These are phyloP conservation scores for Malus orientalis DNA, from an alignment of 306 rosid genomes.

Conservation along the genomic window DNA sequence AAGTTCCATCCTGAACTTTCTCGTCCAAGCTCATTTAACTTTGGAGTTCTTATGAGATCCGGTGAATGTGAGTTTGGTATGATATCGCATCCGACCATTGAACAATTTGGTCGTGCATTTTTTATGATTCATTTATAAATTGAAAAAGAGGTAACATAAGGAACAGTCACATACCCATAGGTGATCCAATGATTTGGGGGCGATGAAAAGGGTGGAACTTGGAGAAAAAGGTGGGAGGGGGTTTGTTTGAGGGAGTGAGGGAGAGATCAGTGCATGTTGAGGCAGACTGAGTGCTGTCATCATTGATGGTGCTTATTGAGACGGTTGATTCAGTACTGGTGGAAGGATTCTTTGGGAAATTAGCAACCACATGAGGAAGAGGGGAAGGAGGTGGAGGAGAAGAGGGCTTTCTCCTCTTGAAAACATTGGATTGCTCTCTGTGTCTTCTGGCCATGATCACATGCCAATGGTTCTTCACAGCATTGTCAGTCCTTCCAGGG, in stretches of 20 bases:
- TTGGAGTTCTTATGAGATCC: no score
- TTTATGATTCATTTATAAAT: background rate
- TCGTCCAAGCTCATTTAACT: no score
- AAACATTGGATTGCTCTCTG: conserved; percentile 48
- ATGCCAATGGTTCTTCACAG: conserved; percentile 95
- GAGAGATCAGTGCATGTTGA: conserved; percentile 64
- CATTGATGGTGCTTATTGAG: conserved; percentile 46
- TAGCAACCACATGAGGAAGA: conserved; percentile 13
- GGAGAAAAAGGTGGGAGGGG: conserved; percentile 2
- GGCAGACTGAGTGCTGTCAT: conserved; percentile 21
- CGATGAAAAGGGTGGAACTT: conserved; percentile 10
- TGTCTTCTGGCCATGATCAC: conserved; percentile 80
- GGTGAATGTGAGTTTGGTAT: background rate
- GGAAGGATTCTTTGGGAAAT: conserved; percentile 29
- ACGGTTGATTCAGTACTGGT: conserved; percentile 42
- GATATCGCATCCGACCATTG: background rate
- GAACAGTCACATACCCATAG: conserved; percentile 24
- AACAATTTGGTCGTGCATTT: background rate
- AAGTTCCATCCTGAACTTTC: no score
- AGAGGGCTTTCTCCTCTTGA: conserved; percentile 47
- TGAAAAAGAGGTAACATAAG: background rate
- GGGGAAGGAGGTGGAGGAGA: conserved; percentile 1
- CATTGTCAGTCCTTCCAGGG: conserved; percentile 91
- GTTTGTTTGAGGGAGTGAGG: conserved; percentile 39
- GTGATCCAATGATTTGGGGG: conserved; percentile 19